phyloP scores from a whole-genome alignment of 1,284 basidiomycete genomes.

The Coniferiporia sulphurascens region DNA sequence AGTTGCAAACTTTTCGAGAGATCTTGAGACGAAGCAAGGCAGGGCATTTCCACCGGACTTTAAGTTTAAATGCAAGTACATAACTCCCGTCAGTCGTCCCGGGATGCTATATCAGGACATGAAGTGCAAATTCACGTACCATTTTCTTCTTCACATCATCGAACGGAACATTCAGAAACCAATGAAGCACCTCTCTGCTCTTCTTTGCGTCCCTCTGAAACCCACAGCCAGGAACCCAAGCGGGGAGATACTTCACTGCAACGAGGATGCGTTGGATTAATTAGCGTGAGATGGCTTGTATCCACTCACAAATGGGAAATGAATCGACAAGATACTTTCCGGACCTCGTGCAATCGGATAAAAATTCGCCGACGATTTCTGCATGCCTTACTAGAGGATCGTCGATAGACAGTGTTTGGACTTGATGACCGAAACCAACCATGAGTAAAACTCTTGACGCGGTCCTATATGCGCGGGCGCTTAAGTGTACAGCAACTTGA shows the following conservation, averaged over 20 bases:
- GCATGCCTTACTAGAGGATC: conserved; percentile 9
- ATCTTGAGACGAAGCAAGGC: conserved; percentile 1
- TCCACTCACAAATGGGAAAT: conserved; percentile 13
- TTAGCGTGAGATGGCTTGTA: neutral
- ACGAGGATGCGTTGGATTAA: neutral
- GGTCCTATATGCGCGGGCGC: too few species aligned
- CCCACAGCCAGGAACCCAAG: conserved; percentile 17
- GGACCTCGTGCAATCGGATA: neutral
- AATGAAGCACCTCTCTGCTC: conserved; percentile 9
- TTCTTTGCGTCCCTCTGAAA: conserved; percentile 13
- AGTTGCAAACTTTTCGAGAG: neutral
- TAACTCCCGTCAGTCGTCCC: too few species aligned
- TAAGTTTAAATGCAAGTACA: too few species aligned
- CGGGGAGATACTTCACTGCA: conserved; percentile 17
- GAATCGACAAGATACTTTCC: conserved; percentile 6
- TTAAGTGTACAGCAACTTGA: too few species aligned
- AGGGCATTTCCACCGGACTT: neutral
- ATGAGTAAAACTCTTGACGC: too few species aligned
- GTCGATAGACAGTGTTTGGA: neutral
- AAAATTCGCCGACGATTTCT: conserved; percentile 1
- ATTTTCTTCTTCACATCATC: neutral
- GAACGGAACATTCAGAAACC: neutral
- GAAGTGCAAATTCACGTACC: neutral
- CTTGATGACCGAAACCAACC: too few species aligned
- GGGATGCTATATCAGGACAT: too few species aligned